Evolutionary conservation across 2,329 filamentous ascomycete species (phyloP), one percentile per base, ranked within the genome.

Genomic region (Canariomyces notabilis): DNA sequence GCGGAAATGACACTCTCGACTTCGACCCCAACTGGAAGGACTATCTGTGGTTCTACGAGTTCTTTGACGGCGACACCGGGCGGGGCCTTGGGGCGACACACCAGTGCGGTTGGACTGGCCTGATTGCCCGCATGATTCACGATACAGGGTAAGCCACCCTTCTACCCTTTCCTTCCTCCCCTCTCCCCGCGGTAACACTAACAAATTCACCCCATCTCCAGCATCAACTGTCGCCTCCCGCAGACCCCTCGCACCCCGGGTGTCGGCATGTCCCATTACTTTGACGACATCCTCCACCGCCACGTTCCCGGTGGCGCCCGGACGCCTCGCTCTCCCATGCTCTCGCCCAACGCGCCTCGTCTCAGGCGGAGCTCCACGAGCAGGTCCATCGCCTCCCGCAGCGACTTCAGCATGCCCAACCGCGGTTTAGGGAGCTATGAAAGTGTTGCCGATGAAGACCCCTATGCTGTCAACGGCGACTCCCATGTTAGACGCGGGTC

Each of bases 111-210:
- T 97, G 93, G 91, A 96, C 91, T 31, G 91, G 91, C 19, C 68
- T 97, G 56, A 89, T 97, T 64, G 91, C 91, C 20, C 90, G 94
- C 68, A 87, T 97, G 80, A 97, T 97, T 50, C 91, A 97, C 59
- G 93, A 97, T 62, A 96, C 91, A 57, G 91, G 90, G 87, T 93
- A 82, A 72, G 83, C 70, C 35, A 5, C 38, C 26, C 36, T n/a
- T 15, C 48, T 38, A 33, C 9, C 37, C 31, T 37, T 23, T 16
- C 43, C 12, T 34, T 33, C 19, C 15, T 34, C 14, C 11, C 5
- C n/a, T 22, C 22, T 37, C 15, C 9, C 37, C 11, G 2, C 34
- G 3, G n/a, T 31, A 22, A 8, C 29, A 8, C 22, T 5, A 16
- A 19, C 21, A 44, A 12, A 4, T 42, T n/a, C n/a, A n/a, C n/a